Base-by-base conservation (phyloP, 2,329 filamentous ascomycete species). In the Tolypocladium ovalisporum region DNA sequence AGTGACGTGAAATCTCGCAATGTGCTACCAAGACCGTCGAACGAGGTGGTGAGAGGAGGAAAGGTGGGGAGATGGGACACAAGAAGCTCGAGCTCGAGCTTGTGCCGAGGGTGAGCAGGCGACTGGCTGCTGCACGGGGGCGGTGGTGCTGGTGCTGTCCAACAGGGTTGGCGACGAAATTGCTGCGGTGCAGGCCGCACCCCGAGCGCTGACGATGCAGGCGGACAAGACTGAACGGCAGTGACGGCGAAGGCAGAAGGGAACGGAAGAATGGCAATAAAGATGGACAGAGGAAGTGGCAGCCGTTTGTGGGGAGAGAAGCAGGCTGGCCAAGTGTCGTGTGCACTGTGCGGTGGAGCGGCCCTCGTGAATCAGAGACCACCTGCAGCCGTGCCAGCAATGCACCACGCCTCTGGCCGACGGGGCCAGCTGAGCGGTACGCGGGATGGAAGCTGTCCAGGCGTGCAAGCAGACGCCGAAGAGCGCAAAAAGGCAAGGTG, bases 1-100 rank as follows among this genome's bases (percentile, higher is more conserved):
- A 93, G 89, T 87, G 71, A 72, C 53, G 47, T 55, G 51, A 57
- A 55, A 59, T 57, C 70, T 68, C 66, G 61, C 37, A 42, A 62
- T 56, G 54, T 55, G 55, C 47, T 58, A 60, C 55, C 56, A 63
- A 64, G 64, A 64, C 68, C 64, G 64, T 70, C 62, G 59, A 65
- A 64, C 60, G 53, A 60, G 56, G 55, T 62, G 61, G 60, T 56
- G 62, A 63, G 59, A 58, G 51, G 47, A 51, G 36, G 61, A 58
- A 59, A 59, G 54, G 52, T 52, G 44, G 44, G 54, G 22, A 40
- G 36, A 51, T 32, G 53, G 34, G 54, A 37, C 55, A 57, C 32
- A 55, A 35, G 54, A 56, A 56, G 55, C 47, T 52, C 54, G 51
- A 51, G 40, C 36, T 40, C n/a, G 35, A 57, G 44, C 53, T 37